Evolutionary conservation across 2,329 filamentous ascomycete species (phyloP).

Genomic region (Diaporthe helianthi): DNA sequence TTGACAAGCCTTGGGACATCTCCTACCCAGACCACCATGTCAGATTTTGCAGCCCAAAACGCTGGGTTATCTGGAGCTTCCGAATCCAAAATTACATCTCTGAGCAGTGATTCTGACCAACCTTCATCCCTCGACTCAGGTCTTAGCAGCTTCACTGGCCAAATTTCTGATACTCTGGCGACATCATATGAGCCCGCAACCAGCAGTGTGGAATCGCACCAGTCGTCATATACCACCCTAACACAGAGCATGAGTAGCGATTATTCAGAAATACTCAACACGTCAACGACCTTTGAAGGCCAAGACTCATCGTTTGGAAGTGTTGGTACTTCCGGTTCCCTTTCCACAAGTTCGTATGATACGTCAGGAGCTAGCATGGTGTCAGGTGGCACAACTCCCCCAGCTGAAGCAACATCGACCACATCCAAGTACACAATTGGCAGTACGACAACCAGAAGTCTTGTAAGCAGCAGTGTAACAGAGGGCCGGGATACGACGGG

Average conservation of each 20-base stretch:
- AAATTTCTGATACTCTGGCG: background rate
- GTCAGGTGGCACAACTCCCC: background rate
- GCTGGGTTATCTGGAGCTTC: background rate
- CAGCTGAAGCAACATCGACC: background rate
- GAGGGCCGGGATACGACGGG: background rate
- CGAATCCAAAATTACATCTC: background rate
- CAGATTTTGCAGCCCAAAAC: background rate
- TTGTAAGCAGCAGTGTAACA: background rate
- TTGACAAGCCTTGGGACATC: background rate
- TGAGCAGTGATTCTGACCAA: too few species aligned
- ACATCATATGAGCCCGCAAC: background rate
- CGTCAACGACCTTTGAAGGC: background rate
- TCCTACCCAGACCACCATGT: too few species aligned
- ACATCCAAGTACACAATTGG: too few species aligned
- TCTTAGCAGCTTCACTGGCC: too few species aligned
- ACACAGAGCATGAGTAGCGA: background rate
- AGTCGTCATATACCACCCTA: background rate
- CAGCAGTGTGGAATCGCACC: too few species aligned
- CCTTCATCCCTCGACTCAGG: background rate
- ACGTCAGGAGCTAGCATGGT: background rate
- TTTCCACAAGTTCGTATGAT: background rate
- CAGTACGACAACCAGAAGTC: background rate
- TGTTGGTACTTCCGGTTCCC: accelerated
- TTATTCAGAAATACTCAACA: too few species aligned
- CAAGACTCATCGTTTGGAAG: background rate